phyloP scores from a whole-genome alignment of 1,284 basidiomycete genomes.

The Somion occarium region DNA sequence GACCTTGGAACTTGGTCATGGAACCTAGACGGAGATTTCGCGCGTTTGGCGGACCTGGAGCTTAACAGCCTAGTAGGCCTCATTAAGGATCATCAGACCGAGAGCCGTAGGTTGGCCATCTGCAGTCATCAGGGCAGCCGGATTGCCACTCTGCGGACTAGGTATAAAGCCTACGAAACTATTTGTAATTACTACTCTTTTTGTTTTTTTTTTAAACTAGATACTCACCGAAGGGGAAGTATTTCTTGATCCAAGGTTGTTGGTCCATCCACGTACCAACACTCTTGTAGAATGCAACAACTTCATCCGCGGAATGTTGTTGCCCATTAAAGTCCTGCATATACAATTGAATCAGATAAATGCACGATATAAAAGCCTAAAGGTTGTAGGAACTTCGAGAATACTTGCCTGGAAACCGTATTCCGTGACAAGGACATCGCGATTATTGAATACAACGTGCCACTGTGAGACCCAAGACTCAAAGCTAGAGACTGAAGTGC shows the following conservation, averaged over 20 bases:
- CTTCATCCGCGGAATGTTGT: conserved; percentile 45
- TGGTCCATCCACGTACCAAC: conserved; percentile 54
- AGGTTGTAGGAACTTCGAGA: background rate
- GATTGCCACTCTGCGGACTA: conserved; percentile 66
- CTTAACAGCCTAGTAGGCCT: conserved; percentile 34
- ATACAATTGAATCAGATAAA: conserved; percentile 10
- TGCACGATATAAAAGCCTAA: background rate
- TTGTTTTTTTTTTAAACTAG: background rate
- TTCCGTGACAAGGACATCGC: conserved; percentile 68
- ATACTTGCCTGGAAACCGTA: conserved; percentile 53
- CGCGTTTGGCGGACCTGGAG: no score
- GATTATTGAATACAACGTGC: conserved; percentile 35
- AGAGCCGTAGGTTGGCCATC: conserved; percentile 45
- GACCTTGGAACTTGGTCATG: no score
- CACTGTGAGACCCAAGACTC: conserved; percentile 46
- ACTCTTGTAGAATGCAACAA: conserved; percentile 52
- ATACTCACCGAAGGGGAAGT: conserved; percentile 67
- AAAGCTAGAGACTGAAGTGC: conserved; percentile 42
- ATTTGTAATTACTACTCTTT: background rate
- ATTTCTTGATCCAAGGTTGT: conserved; percentile 49
- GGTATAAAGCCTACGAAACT: conserved; percentile 50
- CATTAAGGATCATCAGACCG: conserved; percentile 33
- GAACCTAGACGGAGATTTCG: no score
- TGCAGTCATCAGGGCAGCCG: conserved; percentile 47
- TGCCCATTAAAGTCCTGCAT: conserved; percentile 57